Evolutionary conservation across 371 early-diverging fungal genomes (phyloP), one percentile per base, ranked within the genome.

Genomic region (Lichtheimia ornata): DNA sequence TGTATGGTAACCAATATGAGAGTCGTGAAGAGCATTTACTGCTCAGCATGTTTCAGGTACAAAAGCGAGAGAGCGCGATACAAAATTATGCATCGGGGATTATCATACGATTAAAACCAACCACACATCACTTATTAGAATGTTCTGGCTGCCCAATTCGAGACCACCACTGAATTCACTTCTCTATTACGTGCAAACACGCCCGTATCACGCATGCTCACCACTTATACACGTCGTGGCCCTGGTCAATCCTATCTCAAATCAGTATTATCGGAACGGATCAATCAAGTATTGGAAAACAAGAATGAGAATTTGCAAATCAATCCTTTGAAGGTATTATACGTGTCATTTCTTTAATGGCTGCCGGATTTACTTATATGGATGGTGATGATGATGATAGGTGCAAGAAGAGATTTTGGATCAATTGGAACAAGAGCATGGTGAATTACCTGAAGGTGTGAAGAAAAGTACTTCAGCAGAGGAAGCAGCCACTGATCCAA

Each of bases 1-100:
- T 97, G 43, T 97, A 93, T 64, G 96, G 96, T 51, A 95, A 96
- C 74, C 97, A 97, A 73, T 96, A 95, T 69, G 97, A 97, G 68
- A 86, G 91, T 40, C 87, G 96, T 40, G 97, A 97, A 84, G 97
- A 97, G 72, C 93, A 94, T 74, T 76, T 97, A 28, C 74, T 97
- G 50, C 72, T 97, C 66, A 93, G 94, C 28, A 94, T 97, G 96
- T 95, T 97, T 73, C 96, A 96, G 85, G 91, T 93, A 74, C 53
- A 47, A 47, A 20, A 41, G 40, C 35, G 24, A 40, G 41, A 56
- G 41, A 56, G 56, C 17, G 20, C 9, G 22, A 35, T 35, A 35
- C 35, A 35, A 35, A 35, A 35, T 35, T 35, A 35, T 35, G 35
- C 35, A 35, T 35, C 35, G 22, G 47, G 47, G 47, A 47, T n/a